phyloP scores from a whole-genome alignment of 2,329 filamentous ascomycete genomes.

The Alternaria sp. region DNA sequence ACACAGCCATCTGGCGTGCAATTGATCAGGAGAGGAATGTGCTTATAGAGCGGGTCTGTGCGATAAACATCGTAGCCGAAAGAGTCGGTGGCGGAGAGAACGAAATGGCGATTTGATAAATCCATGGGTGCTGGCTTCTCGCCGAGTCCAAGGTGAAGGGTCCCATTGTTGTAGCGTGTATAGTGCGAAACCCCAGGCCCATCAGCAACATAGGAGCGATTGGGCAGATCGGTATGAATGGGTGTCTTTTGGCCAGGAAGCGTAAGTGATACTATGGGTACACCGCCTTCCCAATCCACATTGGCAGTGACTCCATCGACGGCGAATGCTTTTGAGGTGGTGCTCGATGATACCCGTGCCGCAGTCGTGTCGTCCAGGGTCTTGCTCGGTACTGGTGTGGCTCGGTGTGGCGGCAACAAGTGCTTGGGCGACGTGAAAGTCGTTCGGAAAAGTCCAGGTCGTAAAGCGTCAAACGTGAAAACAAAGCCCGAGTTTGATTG shows the following conservation, averaged over 20 bases:
- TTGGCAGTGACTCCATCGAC: constrained; percentile 59
- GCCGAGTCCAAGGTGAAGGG: constrained; percentile 72
- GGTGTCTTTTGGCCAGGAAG: constrained; percentile 58
- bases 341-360: constrained; percentile 42
- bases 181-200: constrained; percentile 69
- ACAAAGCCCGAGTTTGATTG: constrained; percentile 54
- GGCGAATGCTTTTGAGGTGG: constrained; percentile 52
- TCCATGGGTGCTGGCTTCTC: constrained; percentile 78
- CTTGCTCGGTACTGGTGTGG: constrained; percentile 56
- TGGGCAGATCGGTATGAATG: constrained; percentile 67
- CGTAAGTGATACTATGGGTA: constrained; percentile 62
- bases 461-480: constrained; percentile 69
- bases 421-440: constrained; percentile 69
- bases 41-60: constrained; percentile 77
- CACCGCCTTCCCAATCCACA: constrained; percentile 65
- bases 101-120: constrained; percentile 69
- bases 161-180: constrained; percentile 65
- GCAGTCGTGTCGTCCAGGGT: constrained; percentile 43
- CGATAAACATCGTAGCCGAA: constrained; percentile 76
- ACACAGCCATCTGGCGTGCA: constrained; percentile 68
- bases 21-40: constrained; percentile 75
- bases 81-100: constrained; percentile 71
- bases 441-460: constrained; percentile 69
- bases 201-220: constrained; percentile 70
- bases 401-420: constrained; percentile 70